These are phyloP conservation scores for Amanita muscaria DNA, from an alignment of 768 basidiomycete species.

Conservation along the genomic window DNA sequence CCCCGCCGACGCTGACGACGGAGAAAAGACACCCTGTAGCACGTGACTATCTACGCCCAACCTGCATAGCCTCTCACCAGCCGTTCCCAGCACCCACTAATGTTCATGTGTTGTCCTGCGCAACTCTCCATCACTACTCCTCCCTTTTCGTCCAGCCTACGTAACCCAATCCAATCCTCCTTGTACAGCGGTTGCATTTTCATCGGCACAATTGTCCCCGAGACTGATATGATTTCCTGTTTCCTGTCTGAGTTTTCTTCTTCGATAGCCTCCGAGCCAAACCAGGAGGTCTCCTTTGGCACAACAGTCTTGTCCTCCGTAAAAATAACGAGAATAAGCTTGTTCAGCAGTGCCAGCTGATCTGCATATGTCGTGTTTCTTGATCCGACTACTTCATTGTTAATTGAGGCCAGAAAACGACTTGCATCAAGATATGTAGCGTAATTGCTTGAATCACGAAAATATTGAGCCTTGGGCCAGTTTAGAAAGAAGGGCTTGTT, in stretches of 20 bases:
- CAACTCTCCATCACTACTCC: constrained; percentile 53
- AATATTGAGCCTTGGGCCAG: constrained; percentile 68
- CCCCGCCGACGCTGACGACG: constrained; percentile 1
- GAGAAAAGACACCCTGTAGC: background rate
- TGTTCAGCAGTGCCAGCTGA: constrained; percentile 53
- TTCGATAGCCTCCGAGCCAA: constrained; percentile 56
- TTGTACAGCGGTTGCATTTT: constrained; percentile 59
- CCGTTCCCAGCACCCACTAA: constrained; percentile 53
- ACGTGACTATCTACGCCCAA: constrained; percentile 9
- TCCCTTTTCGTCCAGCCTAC: constrained; percentile 57
- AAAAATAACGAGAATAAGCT: constrained; percentile 69
- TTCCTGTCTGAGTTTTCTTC: constrained; percentile 18
- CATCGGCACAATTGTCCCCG: constrained; percentile 53
- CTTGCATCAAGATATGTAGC: constrained; percentile 49
- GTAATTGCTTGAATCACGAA: constrained; percentile 60
- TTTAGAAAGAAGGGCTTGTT: background rate
- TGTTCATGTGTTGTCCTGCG: constrained; percentile 69
- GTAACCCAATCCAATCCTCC: constrained; percentile 79
- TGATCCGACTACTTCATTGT: constrained; percentile 56
- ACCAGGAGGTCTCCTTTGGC: constrained; percentile 83
- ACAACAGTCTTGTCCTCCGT: constrained; percentile 66
- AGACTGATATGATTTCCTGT: background rate
- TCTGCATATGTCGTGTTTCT: constrained; percentile 52
- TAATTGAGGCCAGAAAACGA: constrained; percentile 65
- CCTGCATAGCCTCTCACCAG: constrained; percentile 39